Evolutionary conservation across 2,329 filamentous ascomycete species (phyloP).

Genomic region (Epichloe amarillans): DNA sequence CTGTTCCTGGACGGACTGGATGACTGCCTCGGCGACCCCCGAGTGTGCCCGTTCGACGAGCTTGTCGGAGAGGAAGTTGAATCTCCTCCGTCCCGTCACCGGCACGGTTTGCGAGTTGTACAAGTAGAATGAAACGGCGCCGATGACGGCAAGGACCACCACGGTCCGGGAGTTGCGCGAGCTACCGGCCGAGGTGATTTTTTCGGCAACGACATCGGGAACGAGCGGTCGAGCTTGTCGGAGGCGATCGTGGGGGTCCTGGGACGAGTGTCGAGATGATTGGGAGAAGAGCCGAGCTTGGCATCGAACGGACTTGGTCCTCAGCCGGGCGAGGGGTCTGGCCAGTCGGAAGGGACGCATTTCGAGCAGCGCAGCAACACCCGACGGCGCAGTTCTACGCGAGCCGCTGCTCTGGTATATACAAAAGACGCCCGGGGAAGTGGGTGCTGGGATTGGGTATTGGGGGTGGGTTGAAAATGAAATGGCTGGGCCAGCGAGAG

Average conservation of each 20-base stretch:
- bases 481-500: neutral
- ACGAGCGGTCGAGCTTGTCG: conserved; percentile 21
- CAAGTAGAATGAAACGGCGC: conserved; percentile 46
- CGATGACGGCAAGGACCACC: conserved; percentile 26
- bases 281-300: conserved; percentile 9
- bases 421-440: neutral
- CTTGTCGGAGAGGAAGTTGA: conserved; percentile 50
- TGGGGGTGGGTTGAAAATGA: neutral
- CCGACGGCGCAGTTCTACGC: too few relatives aligned
- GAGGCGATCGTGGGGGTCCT: conserved; percentile 15
- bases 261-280: conserved; percentile 8
- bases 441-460: neutral
- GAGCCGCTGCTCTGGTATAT: neutral
- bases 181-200: conserved; percentile 15
- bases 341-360: neutral
- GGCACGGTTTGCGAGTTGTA: conserved; percentile 60
- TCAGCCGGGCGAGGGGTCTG: neutral
- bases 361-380: neutral
- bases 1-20: conserved; percentile 38
- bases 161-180: conserved; percentile 22
- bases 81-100: conserved; percentile 55
- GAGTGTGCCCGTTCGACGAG: conserved; percentile 34
- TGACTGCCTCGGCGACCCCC: conserved; percentile 24
- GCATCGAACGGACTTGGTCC: neutral
- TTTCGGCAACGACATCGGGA: conserved; percentile 12